Percentiles rank a stretch among this genome's conserved stretches.
Conservation (phyloP, 1,139 yeast genomes). For the Taiozyma sp. region DNA sequence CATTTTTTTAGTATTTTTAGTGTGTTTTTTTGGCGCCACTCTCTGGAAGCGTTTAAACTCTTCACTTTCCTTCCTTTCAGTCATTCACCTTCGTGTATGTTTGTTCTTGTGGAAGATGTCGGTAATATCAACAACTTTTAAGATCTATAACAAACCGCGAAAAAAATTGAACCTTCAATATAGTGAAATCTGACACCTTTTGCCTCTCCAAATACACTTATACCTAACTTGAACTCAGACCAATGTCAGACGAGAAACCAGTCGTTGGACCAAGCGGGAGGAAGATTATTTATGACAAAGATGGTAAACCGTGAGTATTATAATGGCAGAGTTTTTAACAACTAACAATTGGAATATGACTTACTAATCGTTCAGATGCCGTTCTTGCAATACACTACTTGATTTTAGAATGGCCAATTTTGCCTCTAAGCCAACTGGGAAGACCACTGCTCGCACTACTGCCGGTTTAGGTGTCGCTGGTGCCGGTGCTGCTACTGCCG, state of each 20-base stretch:
- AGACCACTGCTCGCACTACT: slow-evolving; percentile 9
- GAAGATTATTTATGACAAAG: slow-evolving; percentile 71
- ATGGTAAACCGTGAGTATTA: slow-evolving; percentile 79
- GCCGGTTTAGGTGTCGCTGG: slow-evolving; percentile 16
- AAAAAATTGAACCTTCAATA: too few relatives aligned
- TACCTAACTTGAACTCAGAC: too few relatives aligned
- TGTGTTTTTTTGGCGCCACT: not conserved
- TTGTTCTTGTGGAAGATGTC: too few relatives aligned
- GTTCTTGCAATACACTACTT: slow-evolving; percentile 70
- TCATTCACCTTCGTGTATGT: too few relatives aligned
- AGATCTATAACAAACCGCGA: too few relatives aligned
- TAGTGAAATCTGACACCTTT: not conserved
- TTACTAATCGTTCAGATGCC: slow-evolving; percentile 46
- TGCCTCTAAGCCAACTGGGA: slow-evolving; percentile 21
- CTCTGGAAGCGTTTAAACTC: too few relatives aligned
- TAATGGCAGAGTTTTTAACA: not conserved
- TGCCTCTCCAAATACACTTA: not conserved
- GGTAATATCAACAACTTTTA: too few relatives aligned
- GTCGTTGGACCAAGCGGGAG: slow-evolving; percentile 56
- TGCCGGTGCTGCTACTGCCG: slow-evolving; percentile 16
- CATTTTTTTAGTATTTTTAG: slow-evolving; percentile 27
- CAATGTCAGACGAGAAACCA: slow-evolving; percentile 25
- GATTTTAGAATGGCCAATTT: slow-evolving; percentile 67
- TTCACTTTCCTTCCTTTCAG: too few relatives aligned
- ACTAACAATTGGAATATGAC: not conserved